These are phyloP conservation scores for Phylloporus sp. DNA, from an alignment of 768 basidiomycete genomes.

Conservation along the genomic window DNA sequence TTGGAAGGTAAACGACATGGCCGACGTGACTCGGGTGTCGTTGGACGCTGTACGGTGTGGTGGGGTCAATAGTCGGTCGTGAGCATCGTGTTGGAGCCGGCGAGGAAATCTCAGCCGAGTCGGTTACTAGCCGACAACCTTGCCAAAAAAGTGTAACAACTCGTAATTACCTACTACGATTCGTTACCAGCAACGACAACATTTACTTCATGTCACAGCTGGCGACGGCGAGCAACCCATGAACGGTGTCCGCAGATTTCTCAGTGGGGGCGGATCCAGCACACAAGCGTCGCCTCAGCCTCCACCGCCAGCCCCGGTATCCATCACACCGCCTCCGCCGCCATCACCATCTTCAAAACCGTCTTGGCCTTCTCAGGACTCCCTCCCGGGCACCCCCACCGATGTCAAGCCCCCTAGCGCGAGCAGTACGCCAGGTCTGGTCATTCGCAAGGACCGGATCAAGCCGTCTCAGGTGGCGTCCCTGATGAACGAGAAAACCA, in stretches of 20 bases:
- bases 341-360: slow-evolving; percentile 32
- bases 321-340: slow-evolving; percentile 23
- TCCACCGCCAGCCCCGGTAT: slow-evolving; percentile 7
- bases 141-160: too few species aligned
- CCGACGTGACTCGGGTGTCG: slow-evolving; percentile 1
- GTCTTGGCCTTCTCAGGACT: slow-evolving; percentile 43
- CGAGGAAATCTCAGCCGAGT: too few species aligned
- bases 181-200: slow-evolving; percentile 9
- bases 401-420: slow-evolving; percentile 15
- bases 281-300: slow-evolving; percentile 23
- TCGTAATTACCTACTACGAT: too few species aligned
- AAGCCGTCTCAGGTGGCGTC: slow-evolving; percentile 25
- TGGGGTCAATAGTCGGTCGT: slow-evolving; percentile 3
- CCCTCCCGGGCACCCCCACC: slow-evolving; percentile 30
- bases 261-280: slow-evolving; percentile 41
- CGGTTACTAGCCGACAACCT: slow-evolving; percentile 4
- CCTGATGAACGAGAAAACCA: slow-evolving; percentile 22
- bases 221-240: slow-evolving; percentile 34
- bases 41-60: neutral
- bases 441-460: slow-evolving; percentile 49
- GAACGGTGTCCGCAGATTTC: slow-evolving; percentile 70
- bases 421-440: slow-evolving; percentile 31
- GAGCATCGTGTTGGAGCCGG: slow-evolving; percentile 21
- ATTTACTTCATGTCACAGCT: slow-evolving; percentile 20
- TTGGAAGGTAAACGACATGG: slow-evolving; percentile 88